These are phyloP conservation scores for Anthostomella pinea DNA, from an alignment of 2,329 filamentous ascomycete species.

Conservation along the genomic window DNA sequence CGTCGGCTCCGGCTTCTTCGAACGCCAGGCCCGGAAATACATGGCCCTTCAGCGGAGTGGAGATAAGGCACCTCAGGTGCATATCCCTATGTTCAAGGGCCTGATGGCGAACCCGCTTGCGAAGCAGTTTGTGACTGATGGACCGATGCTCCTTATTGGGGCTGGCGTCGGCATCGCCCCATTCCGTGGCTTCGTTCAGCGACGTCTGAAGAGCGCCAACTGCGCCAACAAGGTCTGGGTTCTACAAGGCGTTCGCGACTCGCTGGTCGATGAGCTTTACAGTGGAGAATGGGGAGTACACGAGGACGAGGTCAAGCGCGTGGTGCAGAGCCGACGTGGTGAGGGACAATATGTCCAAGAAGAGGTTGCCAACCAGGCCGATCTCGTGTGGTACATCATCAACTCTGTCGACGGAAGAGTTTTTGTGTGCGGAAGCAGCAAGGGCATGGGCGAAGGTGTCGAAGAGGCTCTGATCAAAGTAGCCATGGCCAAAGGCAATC, in stretches of 20 bases:
- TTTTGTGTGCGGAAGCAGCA: conserved; percentile 93
- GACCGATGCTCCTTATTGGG: conserved; percentile 95
- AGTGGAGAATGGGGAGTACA: conserved; percentile 94
- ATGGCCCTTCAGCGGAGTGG: conserved; percentile 65
- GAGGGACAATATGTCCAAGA: conserved; percentile 94
- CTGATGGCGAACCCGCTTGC: conserved; percentile 96
- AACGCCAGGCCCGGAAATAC: conserved; percentile 74
- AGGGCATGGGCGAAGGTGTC: conserved; percentile 97
- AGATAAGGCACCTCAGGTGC: conserved; percentile 57
- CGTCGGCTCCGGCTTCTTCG: conserved; percentile 89
- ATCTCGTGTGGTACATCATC: conserved; percentile 97
- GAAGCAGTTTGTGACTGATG: conserved; percentile 86
- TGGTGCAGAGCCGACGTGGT: conserved; percentile 72
- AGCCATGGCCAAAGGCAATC: conserved; percentile 86
- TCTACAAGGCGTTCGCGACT: conserved; percentile 54
- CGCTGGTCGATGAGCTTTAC: conserved; percentile 92
- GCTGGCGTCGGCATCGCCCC: conserved; percentile 96
- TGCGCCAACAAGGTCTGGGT: conserved; percentile 39
- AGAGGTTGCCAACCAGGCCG: conserved; percentile 84
- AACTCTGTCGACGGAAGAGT: conserved; percentile 94
- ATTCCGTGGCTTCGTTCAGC: conserved; percentile 96
- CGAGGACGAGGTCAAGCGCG: conserved; percentile 80
- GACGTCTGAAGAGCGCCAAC: conserved; percentile 43
- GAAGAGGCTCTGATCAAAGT: conserved; percentile 84
- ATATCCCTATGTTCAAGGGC: conserved; percentile 96